Conservation (phyloP, 2,329 filamentous ascomycete genomes). For the Sporothrix schenckii region DNA sequence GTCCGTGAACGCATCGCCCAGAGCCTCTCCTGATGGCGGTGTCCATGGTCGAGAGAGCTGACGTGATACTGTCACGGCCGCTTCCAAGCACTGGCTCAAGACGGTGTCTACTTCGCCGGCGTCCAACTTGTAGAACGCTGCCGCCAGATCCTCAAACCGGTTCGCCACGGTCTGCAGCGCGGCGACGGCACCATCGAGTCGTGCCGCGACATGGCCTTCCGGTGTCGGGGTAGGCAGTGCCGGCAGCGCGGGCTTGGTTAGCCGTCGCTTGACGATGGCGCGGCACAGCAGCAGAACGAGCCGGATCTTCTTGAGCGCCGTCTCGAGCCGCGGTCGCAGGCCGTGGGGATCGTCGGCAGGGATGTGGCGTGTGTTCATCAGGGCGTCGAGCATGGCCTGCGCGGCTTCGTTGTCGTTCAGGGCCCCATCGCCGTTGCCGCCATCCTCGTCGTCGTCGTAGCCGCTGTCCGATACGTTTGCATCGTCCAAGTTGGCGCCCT, state of each 20-base stretch:
- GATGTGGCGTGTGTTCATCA: slow-evolving; percentile 67
- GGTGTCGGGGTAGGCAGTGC: slow-evolving; percentile 43
- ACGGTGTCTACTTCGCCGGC: slow-evolving; percentile 59
- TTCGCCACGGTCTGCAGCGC: slow-evolving; percentile 65
- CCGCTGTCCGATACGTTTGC: slow-evolving; percentile 36
- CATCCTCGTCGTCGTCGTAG: slow-evolving; percentile 28
- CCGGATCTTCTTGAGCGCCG: slow-evolving; percentile 65
- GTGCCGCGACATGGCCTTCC: slow-evolving; percentile 43
- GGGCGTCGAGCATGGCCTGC: slow-evolving; percentile 66
- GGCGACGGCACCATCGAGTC: slow-evolving; percentile 60
- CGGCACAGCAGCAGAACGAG: slow-evolving; percentile 70
- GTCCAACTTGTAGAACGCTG: slow-evolving; percentile 71
- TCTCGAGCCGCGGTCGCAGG: slow-evolving; percentile 67
- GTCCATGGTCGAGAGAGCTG: slow-evolving; percentile 64
- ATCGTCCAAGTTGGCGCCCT: slow-evolving; percentile 44
- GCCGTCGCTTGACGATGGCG: slow-evolving; percentile 68
- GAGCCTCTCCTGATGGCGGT: slow-evolving; percentile 42
- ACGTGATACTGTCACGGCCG: slow-evolving; percentile 60
- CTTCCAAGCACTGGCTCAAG: slow-evolving; percentile 62
- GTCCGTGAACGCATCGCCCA: slow-evolving; percentile 73
- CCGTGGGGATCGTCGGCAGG: slow-evolving; percentile 65
- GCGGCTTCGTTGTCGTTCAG: slow-evolving; percentile 45
- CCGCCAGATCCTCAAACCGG: slow-evolving; percentile 69
- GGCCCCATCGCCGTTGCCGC: slow-evolving; percentile 30
- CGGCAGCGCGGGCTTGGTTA: slow-evolving; percentile 61